Conservation (phyloP, 352 stramenopile species). For the Phytophthora aleatoria region DNA sequence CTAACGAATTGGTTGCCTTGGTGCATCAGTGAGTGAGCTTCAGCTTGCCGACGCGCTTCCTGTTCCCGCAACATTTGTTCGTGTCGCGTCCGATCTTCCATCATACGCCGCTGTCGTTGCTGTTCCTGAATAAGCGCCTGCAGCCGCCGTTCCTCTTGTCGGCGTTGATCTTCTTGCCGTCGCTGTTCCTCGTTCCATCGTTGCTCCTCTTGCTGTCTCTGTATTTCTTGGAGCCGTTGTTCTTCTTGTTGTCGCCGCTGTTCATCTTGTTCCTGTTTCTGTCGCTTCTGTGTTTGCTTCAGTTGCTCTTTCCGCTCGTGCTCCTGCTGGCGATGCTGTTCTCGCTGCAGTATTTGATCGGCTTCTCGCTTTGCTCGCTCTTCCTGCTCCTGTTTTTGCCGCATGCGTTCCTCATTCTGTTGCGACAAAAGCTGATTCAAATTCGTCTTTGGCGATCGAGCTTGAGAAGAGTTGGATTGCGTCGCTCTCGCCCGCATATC, state of each 20-base stretch:
- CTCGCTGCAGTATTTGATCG: constrained; percentile 12
- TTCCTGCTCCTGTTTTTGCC: constrained; percentile 3
- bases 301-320: constrained; percentile 10
- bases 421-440: constrained; percentile 20
- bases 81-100: constrained; percentile 25
- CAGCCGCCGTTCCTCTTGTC: constrained; percentile 13
- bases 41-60: constrained; percentile 16
- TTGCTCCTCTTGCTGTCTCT: constrained; percentile 10
- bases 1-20: constrained; percentile 22
- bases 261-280: constrained; percentile 2
- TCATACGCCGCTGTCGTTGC: constrained; percentile 18
- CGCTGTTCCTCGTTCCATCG: background rate
- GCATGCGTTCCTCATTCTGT: constrained; percentile 11
- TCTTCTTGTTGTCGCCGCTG: constrained; percentile 10
- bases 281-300: constrained; percentile 16
- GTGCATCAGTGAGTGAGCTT: constrained; percentile 14
- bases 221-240: background rate
- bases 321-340: constrained; percentile 16
- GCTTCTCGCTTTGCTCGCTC: constrained; percentile 11
- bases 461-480: constrained; percentile 12
- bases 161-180: background rate
- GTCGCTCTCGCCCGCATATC: constrained; percentile 32
- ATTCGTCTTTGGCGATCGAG: constrained; percentile 19
- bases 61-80: constrained; percentile 22
- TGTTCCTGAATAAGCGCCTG: constrained; percentile 14